Evolutionary conservation across 2,329 filamentous ascomycete genomes (phyloP).

Genomic region (Bimuria novae-zelandiae): DNA sequence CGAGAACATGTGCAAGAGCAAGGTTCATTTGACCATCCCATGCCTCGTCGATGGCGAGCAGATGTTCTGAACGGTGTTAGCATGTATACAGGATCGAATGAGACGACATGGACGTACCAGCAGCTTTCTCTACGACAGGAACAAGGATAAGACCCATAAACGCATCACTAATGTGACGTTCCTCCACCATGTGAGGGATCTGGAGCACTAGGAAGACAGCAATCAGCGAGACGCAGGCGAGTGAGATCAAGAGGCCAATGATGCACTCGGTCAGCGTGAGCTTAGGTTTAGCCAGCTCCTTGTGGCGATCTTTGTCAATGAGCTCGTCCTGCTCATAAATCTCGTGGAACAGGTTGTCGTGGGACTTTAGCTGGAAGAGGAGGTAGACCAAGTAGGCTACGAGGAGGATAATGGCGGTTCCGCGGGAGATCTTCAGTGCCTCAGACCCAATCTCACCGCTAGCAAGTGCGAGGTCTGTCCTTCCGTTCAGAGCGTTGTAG

Average conservation of each 20-base stretch:
- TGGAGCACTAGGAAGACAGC: conserved; percentile 74
- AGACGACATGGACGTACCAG: conserved; percentile 42
- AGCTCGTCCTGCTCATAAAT: conserved; percentile 72
- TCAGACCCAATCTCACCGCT: conserved; percentile 61
- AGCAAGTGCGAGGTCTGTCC: conserved; percentile 45
- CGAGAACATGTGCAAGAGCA: conserved; percentile 82
- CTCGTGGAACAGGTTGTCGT: conserved; percentile 76
- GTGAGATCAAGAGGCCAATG: conserved; percentile 65
- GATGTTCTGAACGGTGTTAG: conserved; percentile 61
- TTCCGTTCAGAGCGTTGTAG: conserved; percentile 52
- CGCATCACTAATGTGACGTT: conserved; percentile 53
- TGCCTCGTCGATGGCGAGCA: conserved; percentile 83
- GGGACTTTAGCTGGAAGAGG: conserved; percentile 75
- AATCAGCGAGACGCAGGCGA: conserved; percentile 73
- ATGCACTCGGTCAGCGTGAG: conserved; percentile 76
- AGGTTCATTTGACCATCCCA: conserved; percentile 85
- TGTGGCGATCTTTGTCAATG: conserved; percentile 65
- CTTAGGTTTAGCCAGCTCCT: conserved; percentile 66
- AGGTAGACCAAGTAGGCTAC: conserved; percentile 65
- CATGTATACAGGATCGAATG: background rate
- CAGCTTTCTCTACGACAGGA: conserved; percentile 82
- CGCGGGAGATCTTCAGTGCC: conserved; percentile 69
- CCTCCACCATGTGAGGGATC: conserved; percentile 65
- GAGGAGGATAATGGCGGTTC: conserved; percentile 72
- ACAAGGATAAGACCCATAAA: conserved; percentile 77